Evolutionary conservation across 768 basidiomycete genomes (phyloP), one percentile per base, ranked within the genome.

Genomic region (Mycena olivaceomarginata): DNA sequence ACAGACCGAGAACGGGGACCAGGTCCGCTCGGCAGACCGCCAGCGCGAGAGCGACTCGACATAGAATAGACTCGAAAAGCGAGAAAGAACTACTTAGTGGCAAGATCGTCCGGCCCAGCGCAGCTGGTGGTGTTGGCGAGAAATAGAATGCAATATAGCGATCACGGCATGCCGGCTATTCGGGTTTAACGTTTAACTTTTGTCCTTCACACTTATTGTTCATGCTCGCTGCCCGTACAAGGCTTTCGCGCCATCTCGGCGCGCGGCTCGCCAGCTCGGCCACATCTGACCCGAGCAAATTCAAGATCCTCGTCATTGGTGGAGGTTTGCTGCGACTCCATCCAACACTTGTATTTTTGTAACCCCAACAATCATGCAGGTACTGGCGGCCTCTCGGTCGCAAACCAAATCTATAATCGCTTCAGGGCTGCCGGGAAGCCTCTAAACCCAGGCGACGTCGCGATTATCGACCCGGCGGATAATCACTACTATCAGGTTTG

Each of bases 241-340:
- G 48, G 7, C 40, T 72, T 40, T 56, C 74, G 59, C 70, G 75
- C 37, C 70, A 57, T 48, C 46, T 74, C 37, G 70, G 75, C 31
- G 48, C 72, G 10, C 74, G 80, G 56, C 67, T 79, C 41, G 80
- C 77, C 1, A 77, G 72, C 57, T 59, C 78, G 15, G 16, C 48
- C 18, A 81, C 83, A 20, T 79, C 84, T 39, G 83, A 85, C 22
- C 88, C 87, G 77, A 87, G 90, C 78, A 95, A 93, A 81, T 96
- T 91, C 88, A 97, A 95, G 86, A 89, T 99, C 45, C 86, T 99
- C 39, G 92, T 99, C 56, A 88, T 99, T 25, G 98, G 98, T 69
- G 97, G 90, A 84, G 98, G 98, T 93, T 82, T 80, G 91, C 86
- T 77, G 10, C 31, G 31, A 31, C 31, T 31, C 31, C 31, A 74